Base-by-base conservation (phyloP, 345 rosid genomes). In the Eucalyptus pumila region DNA sequence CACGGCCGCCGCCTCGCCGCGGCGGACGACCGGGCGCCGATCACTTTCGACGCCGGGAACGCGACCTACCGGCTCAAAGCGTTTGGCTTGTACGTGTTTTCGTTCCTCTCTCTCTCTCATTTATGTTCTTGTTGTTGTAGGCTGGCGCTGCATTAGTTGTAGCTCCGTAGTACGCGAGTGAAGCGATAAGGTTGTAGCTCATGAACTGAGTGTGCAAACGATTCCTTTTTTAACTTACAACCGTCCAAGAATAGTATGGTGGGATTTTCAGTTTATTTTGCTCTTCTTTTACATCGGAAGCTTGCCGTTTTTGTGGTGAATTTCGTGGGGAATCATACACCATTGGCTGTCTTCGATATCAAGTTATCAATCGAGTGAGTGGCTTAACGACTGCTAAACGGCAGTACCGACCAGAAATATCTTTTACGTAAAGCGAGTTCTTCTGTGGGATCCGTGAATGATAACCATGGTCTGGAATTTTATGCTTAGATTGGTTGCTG, bases 11-110 rank as follows among this genome's bases (percentile, higher is more conserved):
- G 94, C 51, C 94, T 97, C 76, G 94, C 90, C 14, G 44, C 92
- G 56, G 91, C 65, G 89, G 91, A 81, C 80, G 92, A 92, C 87
- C 93, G 92, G 89, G 90, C 32, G 51, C 40, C 96, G 80, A 96
- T 94, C 42, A 94, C 96, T 88, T 97, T 97, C 94, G 67, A 89
- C 49, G 83, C 83, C 45, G 99, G 99, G 54, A 96, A 97, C 89
- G 93, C 91, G 24, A 97, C 98, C 89, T 26, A 88, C 83, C 93
- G 91, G 42, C 15, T 96, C 45, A 81, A 87, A 89, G 3, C 85
- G 56, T 86, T 97, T 50, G 99, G 99, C 94, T 96, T 87, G 99
- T 97, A 94, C 60, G 98, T 60, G 65, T 24, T 44, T 34, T 81
- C 45, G 86, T 81, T 47, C 2, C 27, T 23, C 60, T 56, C 62